A percentile compares a stretch with the other conserved stretches of the same genome.
phyloP scores from a whole-genome alignment of 495 filamentous ascomycete genomes.

The Evernia prunastri region DNA sequence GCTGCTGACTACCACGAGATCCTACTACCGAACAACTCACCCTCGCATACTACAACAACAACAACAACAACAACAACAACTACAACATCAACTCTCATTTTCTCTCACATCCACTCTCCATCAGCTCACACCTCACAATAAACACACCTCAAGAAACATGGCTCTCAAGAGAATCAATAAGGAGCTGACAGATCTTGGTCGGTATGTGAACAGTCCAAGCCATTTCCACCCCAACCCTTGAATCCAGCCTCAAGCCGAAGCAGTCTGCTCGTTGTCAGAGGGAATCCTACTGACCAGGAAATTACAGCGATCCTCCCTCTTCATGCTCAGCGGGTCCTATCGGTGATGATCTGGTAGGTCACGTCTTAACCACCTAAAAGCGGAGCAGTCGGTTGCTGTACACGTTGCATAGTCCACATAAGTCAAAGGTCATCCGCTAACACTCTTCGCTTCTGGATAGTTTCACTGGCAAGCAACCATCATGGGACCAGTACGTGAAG shows the following conservation, averaged over 20 bases:
- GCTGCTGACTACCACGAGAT: background rate
- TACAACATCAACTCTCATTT: background rate
- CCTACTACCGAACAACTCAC: background rate
- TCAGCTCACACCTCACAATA: background rate
- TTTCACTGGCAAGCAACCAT: conserved; percentile 99
- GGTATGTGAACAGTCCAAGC: conserved; percentile 53
- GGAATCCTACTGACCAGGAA: background rate
- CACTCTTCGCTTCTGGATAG: conserved; percentile 39
- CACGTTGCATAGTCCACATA: background rate
- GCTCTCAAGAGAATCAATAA: conserved; percentile 99
- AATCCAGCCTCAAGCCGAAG: conserved; percentile 4
- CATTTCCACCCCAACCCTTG: background rate
- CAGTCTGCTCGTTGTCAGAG: background rate
- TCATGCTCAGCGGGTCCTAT: conserved; percentile 96
- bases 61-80: too few relatives aligned
- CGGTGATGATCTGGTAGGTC: conserved; percentile 93
- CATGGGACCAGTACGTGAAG: conserved; percentile 90
- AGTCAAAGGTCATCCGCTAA: background rate
- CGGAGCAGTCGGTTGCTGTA: conserved; percentile 1
- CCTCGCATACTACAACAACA: background rate
- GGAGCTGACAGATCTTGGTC: conserved; percentile 97
- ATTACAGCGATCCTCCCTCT: conserved; percentile 84
- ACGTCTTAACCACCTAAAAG: conserved; percentile 16
- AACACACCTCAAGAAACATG: conserved; percentile 49
- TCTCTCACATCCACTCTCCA: background rate